These are phyloP conservation scores for Penicillium psychrofluorescens DNA, from an alignment of 495 filamentous ascomycete species.

Conservation along the genomic window DNA sequence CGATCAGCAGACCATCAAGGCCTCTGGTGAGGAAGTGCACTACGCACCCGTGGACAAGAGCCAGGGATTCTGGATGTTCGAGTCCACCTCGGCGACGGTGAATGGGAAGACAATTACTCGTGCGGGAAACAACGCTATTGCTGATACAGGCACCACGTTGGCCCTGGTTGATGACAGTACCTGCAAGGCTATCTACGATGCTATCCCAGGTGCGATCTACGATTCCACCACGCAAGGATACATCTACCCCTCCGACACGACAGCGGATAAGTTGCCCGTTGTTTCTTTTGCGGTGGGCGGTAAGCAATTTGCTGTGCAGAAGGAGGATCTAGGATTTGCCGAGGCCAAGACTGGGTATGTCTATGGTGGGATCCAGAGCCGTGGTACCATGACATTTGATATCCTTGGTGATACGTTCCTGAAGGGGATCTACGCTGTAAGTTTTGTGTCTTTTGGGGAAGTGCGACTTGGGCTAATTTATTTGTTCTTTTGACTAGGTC, in stretches of 20 bases:
- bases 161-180: slow-evolving; percentile 59
- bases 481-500: slow-evolving; percentile 37
- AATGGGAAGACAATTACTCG: slow-evolving; percentile 51
- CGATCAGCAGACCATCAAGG: slow-evolving; percentile 54
- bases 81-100: slow-evolving; percentile 51
- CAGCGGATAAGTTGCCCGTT: slow-evolving; percentile 53
- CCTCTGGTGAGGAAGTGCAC: slow-evolving; percentile 46
- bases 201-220: slow-evolving; percentile 63
- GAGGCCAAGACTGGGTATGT: slow-evolving; percentile 49
- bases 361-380: slow-evolving; percentile 71
- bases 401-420: slow-evolving; percentile 70
- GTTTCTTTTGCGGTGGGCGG: slow-evolving; percentile 64
- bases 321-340: slow-evolving; percentile 64
- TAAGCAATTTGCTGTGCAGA: slow-evolving; percentile 59
- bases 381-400: slow-evolving; percentile 60
- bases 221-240: slow-evolving; percentile 60
- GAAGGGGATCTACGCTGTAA: slow-evolving; percentile 69
- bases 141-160: slow-evolving; percentile 72
- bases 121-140: slow-evolving; percentile 67
- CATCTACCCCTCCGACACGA: slow-evolving; percentile 51
- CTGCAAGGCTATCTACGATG: slow-evolving; percentile 60
- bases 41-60: slow-evolving; percentile 64
- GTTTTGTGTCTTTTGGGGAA: slow-evolving; percentile 12
- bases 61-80: slow-evolving; percentile 68
- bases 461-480: neutral